Evolutionary conservation across 1,139 yeast genomes (phyloP), one percentile per base, ranked within the genome.

Genomic region (Yamadazyma triangularis): DNA sequence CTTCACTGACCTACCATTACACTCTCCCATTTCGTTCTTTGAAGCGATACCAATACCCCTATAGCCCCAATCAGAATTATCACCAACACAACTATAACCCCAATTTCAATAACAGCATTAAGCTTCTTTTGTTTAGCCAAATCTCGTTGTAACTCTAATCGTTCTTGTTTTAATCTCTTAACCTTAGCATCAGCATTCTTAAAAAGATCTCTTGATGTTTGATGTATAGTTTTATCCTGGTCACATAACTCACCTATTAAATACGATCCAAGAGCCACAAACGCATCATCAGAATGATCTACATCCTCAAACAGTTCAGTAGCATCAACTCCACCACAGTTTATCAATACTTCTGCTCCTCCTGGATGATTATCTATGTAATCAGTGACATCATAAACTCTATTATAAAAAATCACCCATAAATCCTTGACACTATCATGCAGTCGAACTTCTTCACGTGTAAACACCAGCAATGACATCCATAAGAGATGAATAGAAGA

Each of bases 321-420:
- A 5, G 83, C 86, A 53, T 81, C 88, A n/a, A 70, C 72, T 0
- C 89, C 89, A 6, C 78, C 86, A 50, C 81, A 79, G 38, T 79
- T 85, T 38, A 75, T 56, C 27, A 81, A 54, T 4, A 80, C 83
- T 41, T 78, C 86, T 0, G 73, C 70, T 2, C 88, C 88, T 4
- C 88, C 89, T 2, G 88, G 87, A 47, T 81, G 89, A 1, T 56
- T 55, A 4, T 54, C 58, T 3, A 74, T 50, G 29, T 78, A 64
- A 4, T 51, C 41, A 2, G 81, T 72, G 4, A 79, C 64, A 42
- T 80, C 72, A 47, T 79, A 81, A 0, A 80, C 82, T 33, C 73
- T 70, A 32, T 73, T 77, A 44, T 77, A 79, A 3, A 80, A 61
- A 3, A 78, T 64, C 78, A 80, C 79, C 87, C 86, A 80, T 28